These are phyloP conservation scores for Candida golubevii DNA, from an alignment of 805 yeast species.

Conservation along the genomic window DNA sequence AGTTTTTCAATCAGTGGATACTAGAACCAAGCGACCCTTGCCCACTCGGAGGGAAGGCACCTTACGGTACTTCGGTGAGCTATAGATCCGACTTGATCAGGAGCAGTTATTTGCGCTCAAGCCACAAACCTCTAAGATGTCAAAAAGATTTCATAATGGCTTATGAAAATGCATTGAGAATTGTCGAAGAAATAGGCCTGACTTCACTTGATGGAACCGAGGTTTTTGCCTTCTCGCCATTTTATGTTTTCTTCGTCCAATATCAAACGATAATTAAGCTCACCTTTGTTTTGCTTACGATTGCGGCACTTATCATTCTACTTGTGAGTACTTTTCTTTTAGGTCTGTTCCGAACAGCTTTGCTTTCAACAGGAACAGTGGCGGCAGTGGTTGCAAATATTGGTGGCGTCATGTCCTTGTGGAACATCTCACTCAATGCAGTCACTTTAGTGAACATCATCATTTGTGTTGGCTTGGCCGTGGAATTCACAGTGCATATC, in stretches of 20 bases:
- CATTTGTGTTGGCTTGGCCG: conserved; percentile 90
- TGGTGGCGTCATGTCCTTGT: conserved; percentile 73
- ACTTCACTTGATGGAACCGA: conserved; percentile 35
- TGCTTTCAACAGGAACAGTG: conserved; percentile 55
- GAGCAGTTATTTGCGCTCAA: conserved; percentile 71
- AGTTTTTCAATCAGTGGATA: conserved; percentile 77
- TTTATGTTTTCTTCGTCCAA: conserved; percentile 90
- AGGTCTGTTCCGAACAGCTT: conserved; percentile 63
- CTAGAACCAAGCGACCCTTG: conserved; percentile 82
- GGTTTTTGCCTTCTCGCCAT: conserved; percentile 87
- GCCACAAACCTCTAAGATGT: conserved; percentile 74
- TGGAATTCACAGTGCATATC: conserved; percentile 88
- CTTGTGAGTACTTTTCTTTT: conserved; percentile 51
- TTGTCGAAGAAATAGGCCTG: conserved; percentile 51
- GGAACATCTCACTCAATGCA: conserved; percentile 80
- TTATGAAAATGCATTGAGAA: conserved; percentile 63
- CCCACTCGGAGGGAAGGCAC: conserved; percentile 94
- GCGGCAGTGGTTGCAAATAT: conserved; percentile 63
- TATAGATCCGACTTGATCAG: conserved; percentile 35
- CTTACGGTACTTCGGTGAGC: conserved; percentile 56
- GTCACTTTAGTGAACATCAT: conserved; percentile 83
- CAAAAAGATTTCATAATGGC: conserved; percentile 83
- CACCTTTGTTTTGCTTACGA: conserved; percentile 49
- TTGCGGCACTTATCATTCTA: conserved; percentile 54
- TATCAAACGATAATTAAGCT: conserved; percentile 61